Percentiles rank a stretch among this genome's conserved stretches.
phyloP scores from a whole-genome alignment of 1,139 yeast genomes.

The Kodamaea ohmeri region DNA sequence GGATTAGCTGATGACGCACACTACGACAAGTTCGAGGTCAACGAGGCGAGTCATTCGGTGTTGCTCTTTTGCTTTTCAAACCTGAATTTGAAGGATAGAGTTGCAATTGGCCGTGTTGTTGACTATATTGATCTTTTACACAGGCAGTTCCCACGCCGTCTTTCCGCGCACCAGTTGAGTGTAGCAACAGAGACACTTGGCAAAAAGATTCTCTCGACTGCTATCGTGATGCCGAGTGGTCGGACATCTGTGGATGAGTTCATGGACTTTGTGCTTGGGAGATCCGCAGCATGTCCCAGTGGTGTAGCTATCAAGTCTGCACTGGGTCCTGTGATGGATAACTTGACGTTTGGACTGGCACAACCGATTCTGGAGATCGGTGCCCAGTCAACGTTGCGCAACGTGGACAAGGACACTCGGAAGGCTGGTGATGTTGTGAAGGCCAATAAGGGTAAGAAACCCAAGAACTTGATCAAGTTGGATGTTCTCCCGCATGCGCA shows the following conservation, averaged over 20 bases:
- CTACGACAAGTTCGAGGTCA: slow-evolving; percentile 33
- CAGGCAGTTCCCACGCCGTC: slow-evolving; percentile 53
- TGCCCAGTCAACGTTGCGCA: slow-evolving; percentile 37
- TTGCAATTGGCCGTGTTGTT: slow-evolving; percentile 31
- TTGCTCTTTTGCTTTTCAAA: slow-evolving; percentile 46
- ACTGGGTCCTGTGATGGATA: slow-evolving; percentile 11
- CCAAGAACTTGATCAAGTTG: slow-evolving; percentile 28
- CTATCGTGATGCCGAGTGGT: slow-evolving; percentile 25
- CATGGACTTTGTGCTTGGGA: slow-evolving; percentile 39
- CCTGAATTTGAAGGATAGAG: slow-evolving; percentile 18
- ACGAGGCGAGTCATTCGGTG: slow-evolving; percentile 71
- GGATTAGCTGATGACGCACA: slow-evolving; percentile 36
- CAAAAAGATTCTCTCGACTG: slow-evolving; percentile 46
- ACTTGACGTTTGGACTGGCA: slow-evolving; percentile 31
- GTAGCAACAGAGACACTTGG: slow-evolving; percentile 61
- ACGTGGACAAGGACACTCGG: slow-evolving; percentile 20
- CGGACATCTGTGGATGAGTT: slow-evolving; percentile 33
- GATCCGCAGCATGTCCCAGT: slow-evolving; percentile 32
- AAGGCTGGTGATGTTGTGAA: slow-evolving; percentile 25
- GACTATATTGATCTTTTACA: slow-evolving; percentile 33
- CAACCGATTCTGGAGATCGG: slow-evolving; percentile 39
- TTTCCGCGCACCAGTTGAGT: slow-evolving; percentile 57
- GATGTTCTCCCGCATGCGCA: slow-evolving; percentile 21
- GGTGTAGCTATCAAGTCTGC: slow-evolving; percentile 25
- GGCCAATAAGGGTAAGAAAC: slow-evolving; percentile 34